phyloP scores from a whole-genome alignment of 1,284 basidiomycete genomes.

The Cystobasidium sp. region DNA sequence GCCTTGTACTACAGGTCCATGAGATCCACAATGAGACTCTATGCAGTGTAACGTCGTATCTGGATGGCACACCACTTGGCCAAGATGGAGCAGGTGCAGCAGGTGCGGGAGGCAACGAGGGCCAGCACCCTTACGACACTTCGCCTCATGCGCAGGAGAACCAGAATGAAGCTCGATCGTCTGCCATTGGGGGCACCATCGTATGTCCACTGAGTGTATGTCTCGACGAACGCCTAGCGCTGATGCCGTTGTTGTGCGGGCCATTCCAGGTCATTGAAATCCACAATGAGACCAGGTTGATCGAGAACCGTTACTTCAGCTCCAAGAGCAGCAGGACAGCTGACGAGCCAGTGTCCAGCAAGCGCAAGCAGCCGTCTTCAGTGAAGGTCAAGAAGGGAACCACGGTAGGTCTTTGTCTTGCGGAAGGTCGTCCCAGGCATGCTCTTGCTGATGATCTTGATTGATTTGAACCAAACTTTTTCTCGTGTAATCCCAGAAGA shows the following conservation, averaged over 20 bases:
- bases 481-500: not conserved
- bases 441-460: too few species aligned
- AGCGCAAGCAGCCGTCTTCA: not conserved
- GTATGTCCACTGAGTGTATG: too few species aligned
- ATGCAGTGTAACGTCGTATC: constrained; percentile 1
- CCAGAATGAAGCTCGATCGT: constrained; percentile 31
- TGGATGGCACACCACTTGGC: constrained; percentile 3
- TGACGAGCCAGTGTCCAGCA: not conserved
- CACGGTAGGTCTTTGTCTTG: not conserved
- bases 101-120: not conserved
- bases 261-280: constrained; percentile 31
- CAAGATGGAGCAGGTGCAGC: not conserved
- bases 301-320: constrained; percentile 25
- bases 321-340: not conserved
- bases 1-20: not conserved
- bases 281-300: constrained; percentile 29
- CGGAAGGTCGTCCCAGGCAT: not conserved
- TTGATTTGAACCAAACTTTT: too few species aligned
- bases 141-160: constrained; percentile 11
- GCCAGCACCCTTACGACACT: constrained; percentile 33
- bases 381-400: not conserved
- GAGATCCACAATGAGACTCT: constrained; percentile 37
- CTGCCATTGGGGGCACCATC: not conserved
- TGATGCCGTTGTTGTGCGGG: not conserved
- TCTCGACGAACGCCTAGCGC: not conserved